phyloP scores from a whole-genome alignment of 164 flowering plant species.

The Piper betle region DNA sequence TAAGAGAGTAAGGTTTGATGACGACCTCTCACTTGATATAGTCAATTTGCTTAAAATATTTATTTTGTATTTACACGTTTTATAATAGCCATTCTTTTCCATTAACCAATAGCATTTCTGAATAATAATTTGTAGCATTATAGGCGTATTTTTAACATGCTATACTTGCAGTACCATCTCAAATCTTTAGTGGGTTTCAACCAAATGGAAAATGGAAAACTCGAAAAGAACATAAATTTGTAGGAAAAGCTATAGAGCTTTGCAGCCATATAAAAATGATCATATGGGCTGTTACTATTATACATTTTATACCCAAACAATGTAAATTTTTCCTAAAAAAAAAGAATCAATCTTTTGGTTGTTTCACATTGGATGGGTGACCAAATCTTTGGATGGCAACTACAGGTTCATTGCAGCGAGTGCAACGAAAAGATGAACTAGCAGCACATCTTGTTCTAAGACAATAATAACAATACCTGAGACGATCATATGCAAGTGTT shows the following conservation, averaged over 20 bases:
- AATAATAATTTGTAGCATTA: no score
- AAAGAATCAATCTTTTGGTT: slow-evolving; percentile 19
- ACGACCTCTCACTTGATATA: no score
- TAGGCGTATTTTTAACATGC: no score
- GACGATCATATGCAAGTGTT: background rate
- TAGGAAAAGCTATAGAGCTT: slow-evolving; percentile 20
- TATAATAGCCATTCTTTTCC: no score
- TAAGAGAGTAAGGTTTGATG: no score
- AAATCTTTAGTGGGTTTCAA: no score
- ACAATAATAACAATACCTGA: slow-evolving; percentile 64
- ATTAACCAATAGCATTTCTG: no score
- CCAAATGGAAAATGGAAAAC: background rate
- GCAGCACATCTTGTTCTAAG: slow-evolving; percentile 85
- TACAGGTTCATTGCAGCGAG: slow-evolving; percentile 72
- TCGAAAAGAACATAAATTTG: slow-evolving; percentile 5
- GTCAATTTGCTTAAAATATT: no score
- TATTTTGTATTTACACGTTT: no score
- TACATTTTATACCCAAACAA: background rate
- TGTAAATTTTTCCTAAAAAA: no score
- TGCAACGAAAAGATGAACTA: slow-evolving; percentile 52
- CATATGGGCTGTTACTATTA: background rate
- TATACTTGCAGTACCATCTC: no score
- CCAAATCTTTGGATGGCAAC: slow-evolving; percentile 75
- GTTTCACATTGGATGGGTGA: slow-evolving; percentile 6
- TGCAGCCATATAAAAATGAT: background rate